Conservation (phyloP, 176 grass and related monocot genomes). For the Tillandsia leiboldiana region DNA sequence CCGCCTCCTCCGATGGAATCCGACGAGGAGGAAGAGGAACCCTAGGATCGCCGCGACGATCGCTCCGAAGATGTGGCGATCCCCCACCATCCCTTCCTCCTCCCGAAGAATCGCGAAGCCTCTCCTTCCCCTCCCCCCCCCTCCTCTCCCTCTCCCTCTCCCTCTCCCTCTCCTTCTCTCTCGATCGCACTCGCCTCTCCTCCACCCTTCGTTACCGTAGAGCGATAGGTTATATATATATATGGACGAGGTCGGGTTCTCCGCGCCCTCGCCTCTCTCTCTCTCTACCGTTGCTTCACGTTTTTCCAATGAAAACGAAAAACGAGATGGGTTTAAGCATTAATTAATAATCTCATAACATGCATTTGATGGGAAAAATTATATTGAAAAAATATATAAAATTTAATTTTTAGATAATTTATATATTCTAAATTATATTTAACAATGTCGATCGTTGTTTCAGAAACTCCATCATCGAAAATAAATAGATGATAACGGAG, state of each 20-base stretch:
- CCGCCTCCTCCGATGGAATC: constrained; percentile 9
- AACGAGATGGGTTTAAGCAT: too few relatives aligned
- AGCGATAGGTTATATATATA: not conserved
- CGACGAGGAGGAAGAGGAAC: constrained; percentile 25
- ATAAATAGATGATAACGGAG: too few relatives aligned
- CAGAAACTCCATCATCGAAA: too few relatives aligned
- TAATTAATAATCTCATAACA: too few relatives aligned
- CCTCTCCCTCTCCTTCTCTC: not conserved
- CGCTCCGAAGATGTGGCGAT: constrained; percentile 18
- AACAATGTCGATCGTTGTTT: too few relatives aligned
- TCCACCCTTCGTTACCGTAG: too few relatives aligned
- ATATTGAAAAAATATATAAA: too few relatives aligned
- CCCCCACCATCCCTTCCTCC: constrained; percentile 12
- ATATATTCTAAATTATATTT: too few relatives aligned
- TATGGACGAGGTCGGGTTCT: not conserved
- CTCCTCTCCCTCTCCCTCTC: not conserved
- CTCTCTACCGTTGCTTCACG: not conserved
- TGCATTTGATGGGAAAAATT: too few relatives aligned
- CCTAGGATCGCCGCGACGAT: constrained; percentile 40
- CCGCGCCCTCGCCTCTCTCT: not conserved
- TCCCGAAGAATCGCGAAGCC: not conserved
- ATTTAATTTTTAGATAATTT: too few relatives aligned
- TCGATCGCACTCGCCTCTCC: too few relatives aligned
- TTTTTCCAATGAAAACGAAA: not conserved
- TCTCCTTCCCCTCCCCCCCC: not conserved